Percentiles rank a stretch among this genome's conserved stretches.
Conservation (phyloP, 228 moss, liverwort and hornwort species). For the Sphagnum magellanicum region DNA sequence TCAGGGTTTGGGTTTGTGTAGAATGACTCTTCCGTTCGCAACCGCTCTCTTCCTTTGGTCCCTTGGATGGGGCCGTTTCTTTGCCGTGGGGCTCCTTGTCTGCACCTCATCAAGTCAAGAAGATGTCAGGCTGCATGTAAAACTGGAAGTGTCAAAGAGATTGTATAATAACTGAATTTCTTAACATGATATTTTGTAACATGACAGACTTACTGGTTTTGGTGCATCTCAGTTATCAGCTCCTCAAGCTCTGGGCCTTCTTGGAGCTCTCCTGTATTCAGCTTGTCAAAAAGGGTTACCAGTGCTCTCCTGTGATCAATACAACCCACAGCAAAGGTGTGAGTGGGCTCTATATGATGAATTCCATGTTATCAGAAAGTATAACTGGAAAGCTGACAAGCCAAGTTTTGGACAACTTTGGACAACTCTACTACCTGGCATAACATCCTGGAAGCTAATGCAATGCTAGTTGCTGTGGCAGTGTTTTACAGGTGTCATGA, state of each 20-base stretch:
- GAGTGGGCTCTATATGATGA: too few species aligned
- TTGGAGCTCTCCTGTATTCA: constrained; percentile 43
- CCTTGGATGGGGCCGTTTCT: constrained; percentile 83
- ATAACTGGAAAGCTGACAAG: too few species aligned
- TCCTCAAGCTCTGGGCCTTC: constrained; percentile 61
- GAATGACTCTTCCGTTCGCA: constrained; percentile 82
- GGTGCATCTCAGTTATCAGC: constrained; percentile 22
- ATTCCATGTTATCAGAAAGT: too few species aligned
- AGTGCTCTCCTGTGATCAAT: constrained; percentile 61
- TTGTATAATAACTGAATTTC: background rate
- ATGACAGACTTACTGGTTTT: constrained; percentile 16
- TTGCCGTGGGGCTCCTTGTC: constrained; percentile 88
- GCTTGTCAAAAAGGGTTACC: constrained; percentile 61
- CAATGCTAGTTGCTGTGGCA: too few species aligned
- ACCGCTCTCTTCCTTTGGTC: constrained; percentile 67
- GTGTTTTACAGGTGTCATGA: too few species aligned
- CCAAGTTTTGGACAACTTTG: too few species aligned
- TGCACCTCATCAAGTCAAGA: constrained; percentile 14
- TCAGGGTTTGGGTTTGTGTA: constrained; percentile 91
- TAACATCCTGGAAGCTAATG: too few species aligned
- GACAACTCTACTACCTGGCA: too few species aligned
- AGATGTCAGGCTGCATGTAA: background rate
- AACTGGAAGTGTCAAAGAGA: background rate
- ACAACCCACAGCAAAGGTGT: background rate
- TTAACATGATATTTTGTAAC: background rate